phyloP scores from a whole-genome alignment of 148 eudicot genomes.

The Camellia granthamiana region DNA sequence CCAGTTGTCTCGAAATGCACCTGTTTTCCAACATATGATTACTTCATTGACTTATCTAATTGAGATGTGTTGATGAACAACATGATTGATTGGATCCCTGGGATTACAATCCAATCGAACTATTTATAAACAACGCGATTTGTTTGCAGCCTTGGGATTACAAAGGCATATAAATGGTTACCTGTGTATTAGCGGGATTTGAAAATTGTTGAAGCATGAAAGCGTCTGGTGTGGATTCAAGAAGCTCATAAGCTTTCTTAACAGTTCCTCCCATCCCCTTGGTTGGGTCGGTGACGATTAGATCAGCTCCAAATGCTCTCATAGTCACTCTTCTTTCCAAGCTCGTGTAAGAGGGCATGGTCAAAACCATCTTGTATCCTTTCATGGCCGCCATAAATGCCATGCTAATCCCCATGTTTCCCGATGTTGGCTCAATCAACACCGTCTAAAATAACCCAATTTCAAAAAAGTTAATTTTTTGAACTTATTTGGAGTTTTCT shows the following conservation, averaged over 20 bases:
- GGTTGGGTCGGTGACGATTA: constrained; percentile 81
- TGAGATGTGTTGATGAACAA: too few relatives aligned
- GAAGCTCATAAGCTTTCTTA: constrained; percentile 75
- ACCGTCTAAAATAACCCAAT: constrained; percentile 46
- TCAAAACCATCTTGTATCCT: constrained; percentile 89
- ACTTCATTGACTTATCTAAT: neutral
- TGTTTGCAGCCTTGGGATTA: too few relatives aligned
- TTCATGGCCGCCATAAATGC: constrained; percentile 96
- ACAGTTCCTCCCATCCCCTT: constrained; percentile 99
- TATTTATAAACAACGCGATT: too few relatives aligned
- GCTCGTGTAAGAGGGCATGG: constrained; percentile 98
- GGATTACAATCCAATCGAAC: too few relatives aligned
- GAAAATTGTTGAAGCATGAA: constrained; percentile 94
- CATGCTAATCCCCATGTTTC: constrained; percentile 98
- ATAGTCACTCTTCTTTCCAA: constrained; percentile 84
- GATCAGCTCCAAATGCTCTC: constrained; percentile 92
- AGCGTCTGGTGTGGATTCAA: constrained; percentile 68
- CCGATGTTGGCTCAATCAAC: constrained; percentile 96
- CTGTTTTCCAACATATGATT: constrained; percentile 23
- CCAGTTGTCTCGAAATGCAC: constrained; percentile 97
- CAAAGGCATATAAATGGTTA: neutral
- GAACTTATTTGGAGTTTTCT: too few relatives aligned
- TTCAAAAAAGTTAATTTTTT: too few relatives aligned
- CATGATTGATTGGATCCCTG: too few relatives aligned
- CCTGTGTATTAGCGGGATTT: constrained; percentile 89